Base-by-base conservation (phyloP, 2,329 filamentous ascomycete genomes). In the Ceratocystis harringtonii region DNA sequence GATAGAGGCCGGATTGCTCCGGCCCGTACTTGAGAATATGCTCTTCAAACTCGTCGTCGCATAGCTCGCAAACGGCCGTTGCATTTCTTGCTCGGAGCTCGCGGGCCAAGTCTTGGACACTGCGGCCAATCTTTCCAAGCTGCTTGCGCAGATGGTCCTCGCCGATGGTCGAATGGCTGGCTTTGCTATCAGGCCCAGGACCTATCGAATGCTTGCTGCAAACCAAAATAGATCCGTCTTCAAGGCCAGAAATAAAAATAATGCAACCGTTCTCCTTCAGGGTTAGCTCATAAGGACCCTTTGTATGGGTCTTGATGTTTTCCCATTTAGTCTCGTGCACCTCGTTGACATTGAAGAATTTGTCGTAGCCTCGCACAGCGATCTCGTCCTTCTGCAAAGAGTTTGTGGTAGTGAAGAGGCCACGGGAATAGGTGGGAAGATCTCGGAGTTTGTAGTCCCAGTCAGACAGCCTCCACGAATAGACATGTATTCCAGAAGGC, bases 251-350 rank as follows among this genome's bases (percentile, higher is more conserved):
- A 57, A 99, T 85, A 78, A 99, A 99, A 70, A 99, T 96, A 75
- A 99, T 99, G 75, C 94, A 99, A n/a, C 94, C 94, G 72, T 99
- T 99, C 76, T 99, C 94, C 77, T 99, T 99, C 63, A 97, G 84
- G 66, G 91, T 97, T 65, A 99, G 78, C 76, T 99, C 94, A 71
- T 97, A 99, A 0, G 94, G 94, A 0, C 90, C 91, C 69, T 84
- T 78, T 0, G 94, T 97, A 65, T 88, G 81, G 32, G 76, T 75
- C 72, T 87, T 79, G 68, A 99, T 90, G 71, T 87, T 89, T 17
- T 78, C 75, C 94, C 94, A 99, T 71, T 86, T 82, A 2, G 94
- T 99, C 69, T 88, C 84, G 60, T 78, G 75, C 6, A 95, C 87
- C 76, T 99, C 94, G 62, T 84, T 83, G 50, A 90, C 82, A 71